Conservation (phyloP, 164 flowering plant genomes). For the Dillenia suffruticosa region DNA sequence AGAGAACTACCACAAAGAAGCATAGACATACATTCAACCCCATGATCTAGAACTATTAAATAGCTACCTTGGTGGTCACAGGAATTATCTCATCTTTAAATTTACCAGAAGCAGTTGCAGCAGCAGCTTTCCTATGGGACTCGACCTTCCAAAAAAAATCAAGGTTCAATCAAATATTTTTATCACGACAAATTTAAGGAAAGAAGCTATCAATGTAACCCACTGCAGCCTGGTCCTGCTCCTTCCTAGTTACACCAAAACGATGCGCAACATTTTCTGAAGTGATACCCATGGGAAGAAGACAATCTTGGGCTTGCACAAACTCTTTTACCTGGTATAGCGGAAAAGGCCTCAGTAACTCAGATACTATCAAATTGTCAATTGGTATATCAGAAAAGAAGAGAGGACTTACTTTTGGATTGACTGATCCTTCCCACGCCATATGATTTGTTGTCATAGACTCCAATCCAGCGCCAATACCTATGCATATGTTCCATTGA, state of each 20-base stretch:
- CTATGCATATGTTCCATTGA: constrained; percentile 18
- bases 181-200: too few relatives aligned
- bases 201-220: constrained; percentile 24
- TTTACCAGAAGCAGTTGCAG: constrained; percentile 90
- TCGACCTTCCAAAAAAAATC: constrained; percentile 48
- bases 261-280: constrained; percentile 99
- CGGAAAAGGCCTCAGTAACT: not conserved
- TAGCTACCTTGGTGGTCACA: constrained; percentile 72
- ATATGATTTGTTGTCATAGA: constrained; percentile 79
- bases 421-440: constrained; percentile 67
- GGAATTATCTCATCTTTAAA: constrained; percentile 95
- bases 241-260: constrained; percentile 82
- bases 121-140: constrained; percentile 89
- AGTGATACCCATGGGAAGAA: constrained; percentile 97
- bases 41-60: not conserved
- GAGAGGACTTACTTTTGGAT: constrained; percentile 58
- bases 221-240: constrained; percentile 99
- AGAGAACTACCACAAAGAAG: not conserved
- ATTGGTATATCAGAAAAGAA: not conserved
- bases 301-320: constrained; percentile 79
- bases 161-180: too few relatives aligned
- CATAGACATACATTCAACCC: not conserved
- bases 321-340: constrained; percentile 47
- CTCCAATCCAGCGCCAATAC: constrained; percentile 96
- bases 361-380: not conserved